Evolutionary conservation across 768 basidiomycete species (phyloP).

Genomic region (Trametes cubensis): DNA sequence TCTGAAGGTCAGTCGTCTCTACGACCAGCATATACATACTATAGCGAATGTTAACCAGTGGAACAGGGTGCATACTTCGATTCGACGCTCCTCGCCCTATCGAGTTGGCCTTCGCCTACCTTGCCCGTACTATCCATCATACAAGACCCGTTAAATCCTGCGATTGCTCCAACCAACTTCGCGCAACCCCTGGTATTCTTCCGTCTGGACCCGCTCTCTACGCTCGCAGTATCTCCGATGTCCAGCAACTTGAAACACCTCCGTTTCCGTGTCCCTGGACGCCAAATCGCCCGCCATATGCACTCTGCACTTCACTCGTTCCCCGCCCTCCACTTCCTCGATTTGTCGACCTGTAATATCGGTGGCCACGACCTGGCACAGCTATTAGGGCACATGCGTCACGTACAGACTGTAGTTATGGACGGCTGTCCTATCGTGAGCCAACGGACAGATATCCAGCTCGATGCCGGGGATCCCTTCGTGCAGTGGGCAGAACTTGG

Average conservation of each 20-base stretch:
- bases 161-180: slow-evolving; percentile 46
- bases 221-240: slow-evolving; percentile 48
- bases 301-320: slow-evolving; percentile 37
- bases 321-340: slow-evolving; percentile 61
- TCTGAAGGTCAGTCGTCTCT: slow-evolving; percentile 52
- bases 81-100: slow-evolving; percentile 61
- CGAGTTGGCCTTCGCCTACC: slow-evolving; percentile 56
- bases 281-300: slow-evolving; percentile 54
- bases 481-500: slow-evolving; percentile 64
- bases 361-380: slow-evolving; percentile 55
- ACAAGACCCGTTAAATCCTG: slow-evolving; percentile 60
- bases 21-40: background rate
- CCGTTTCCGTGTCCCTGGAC: slow-evolving; percentile 71
- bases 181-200: slow-evolving; percentile 93
- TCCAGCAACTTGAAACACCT: slow-evolving; percentile 53
- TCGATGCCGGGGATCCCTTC: slow-evolving; percentile 51
- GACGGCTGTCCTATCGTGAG: slow-evolving; percentile 55
- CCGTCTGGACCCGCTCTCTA: slow-evolving; percentile 59
- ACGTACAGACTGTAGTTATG: slow-evolving; percentile 66
- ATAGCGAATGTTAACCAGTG: background rate
- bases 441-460: slow-evolving; percentile 43
- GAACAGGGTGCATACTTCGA: slow-evolving; percentile 82
- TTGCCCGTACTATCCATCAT: slow-evolving; percentile 60
- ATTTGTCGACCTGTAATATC: slow-evolving; percentile 73
- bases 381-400: slow-evolving; percentile 52